Conservation (phyloP, 1,284 basidiomycete genomes). For the Athelia sp. region DNA sequence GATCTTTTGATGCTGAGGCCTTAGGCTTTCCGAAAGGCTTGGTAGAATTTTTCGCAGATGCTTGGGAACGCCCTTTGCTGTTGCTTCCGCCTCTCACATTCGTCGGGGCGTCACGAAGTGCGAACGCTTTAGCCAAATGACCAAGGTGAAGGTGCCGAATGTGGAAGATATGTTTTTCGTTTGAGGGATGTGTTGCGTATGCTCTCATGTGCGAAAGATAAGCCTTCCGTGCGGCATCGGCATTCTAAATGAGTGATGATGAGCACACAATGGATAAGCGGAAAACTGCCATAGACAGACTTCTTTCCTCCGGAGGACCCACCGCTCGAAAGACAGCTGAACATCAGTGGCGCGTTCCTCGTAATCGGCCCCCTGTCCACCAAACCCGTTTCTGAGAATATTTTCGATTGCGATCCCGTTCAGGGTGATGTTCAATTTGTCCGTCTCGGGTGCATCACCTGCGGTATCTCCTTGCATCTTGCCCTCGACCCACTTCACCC, state of each 20-base stretch:
- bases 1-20: slow-evolving; percentile 16
- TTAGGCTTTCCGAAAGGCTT: slow-evolving; percentile 7
- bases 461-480: slow-evolving; percentile 60
- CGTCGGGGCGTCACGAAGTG: slow-evolving; percentile 88
- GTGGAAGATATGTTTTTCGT: slow-evolving; percentile 96
- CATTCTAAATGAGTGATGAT: slow-evolving; percentile 47
- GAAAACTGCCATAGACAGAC: slow-evolving; percentile 32
- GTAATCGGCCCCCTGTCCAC: slow-evolving; percentile 75
- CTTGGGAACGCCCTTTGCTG: slow-evolving; percentile 15
- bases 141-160: slow-evolving; percentile 91
- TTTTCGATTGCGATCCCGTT: slow-evolving; percentile 63
- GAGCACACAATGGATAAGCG: slow-evolving; percentile 3
- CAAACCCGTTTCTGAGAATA: slow-evolving; percentile 80
- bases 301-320: slow-evolving; percentile 76
- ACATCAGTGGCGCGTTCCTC: slow-evolving; percentile 94
- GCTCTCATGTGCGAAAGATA: slow-evolving; percentile 93
- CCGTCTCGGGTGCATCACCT: slow-evolving; percentile 21
- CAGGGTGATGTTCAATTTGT: slow-evolving; percentile 38
- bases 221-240: slow-evolving; percentile 75
- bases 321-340: slow-evolving; percentile 92
- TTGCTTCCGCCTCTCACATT: slow-evolving; percentile 41
- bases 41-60: slow-evolving; percentile 6
- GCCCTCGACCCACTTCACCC: slow-evolving; percentile 84
- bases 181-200: slow-evolving; percentile 94
- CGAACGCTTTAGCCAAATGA: slow-evolving; percentile 96